Conservation (phyloP, 106 monocot species). For the Dioscorea alata region DNA sequence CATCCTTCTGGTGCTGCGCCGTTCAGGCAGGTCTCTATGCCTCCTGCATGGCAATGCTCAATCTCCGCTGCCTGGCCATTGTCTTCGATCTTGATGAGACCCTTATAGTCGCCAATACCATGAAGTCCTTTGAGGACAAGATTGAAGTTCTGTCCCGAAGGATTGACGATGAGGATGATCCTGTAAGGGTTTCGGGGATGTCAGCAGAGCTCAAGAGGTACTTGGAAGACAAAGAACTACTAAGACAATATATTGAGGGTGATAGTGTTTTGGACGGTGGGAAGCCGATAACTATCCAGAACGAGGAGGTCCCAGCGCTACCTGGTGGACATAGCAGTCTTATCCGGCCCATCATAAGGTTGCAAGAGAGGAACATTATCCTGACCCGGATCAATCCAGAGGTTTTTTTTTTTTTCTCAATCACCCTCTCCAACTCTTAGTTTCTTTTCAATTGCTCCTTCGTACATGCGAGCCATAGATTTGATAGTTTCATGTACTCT, state of each 20-base stretch:
- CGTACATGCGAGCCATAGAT: too few species aligned
- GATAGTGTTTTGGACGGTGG: conserved; percentile 59
- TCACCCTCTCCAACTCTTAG: too few species aligned
- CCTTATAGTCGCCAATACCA: conserved; percentile 89
- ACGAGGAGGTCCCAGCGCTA: conserved; percentile 51
- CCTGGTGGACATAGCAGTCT: conserved; percentile 25
- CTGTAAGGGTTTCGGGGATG: conserved; percentile 74
- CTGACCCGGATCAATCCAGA: conserved; percentile 93
- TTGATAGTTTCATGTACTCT: too few species aligned
- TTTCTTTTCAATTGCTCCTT: too few species aligned
- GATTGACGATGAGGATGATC: conserved; percentile 70
- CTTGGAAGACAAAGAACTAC: conserved; percentile 64
- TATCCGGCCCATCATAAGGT: conserved; percentile 68
- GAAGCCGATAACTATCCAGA: conserved; percentile 37
- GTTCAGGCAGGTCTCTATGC: conserved; percentile 49
- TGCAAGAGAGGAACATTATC: conserved; percentile 67
- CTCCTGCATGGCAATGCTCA: conserved; percentile 76
- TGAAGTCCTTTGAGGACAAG: conserved; percentile 88
- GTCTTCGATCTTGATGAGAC: conserved; percentile 97
- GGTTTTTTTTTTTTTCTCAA: conserved; percentile 13
- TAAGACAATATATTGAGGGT: conserved; percentile 74
- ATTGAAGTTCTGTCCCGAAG: conserved; percentile 70
- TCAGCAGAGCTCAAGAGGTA: conserved; percentile 84
- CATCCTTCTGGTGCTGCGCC: conserved; percentile 91
- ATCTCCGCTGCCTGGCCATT: conserved; percentile 78